Evolutionary conservation across 805 yeast species (phyloP).

Genomic region (Nakazawaea wyomingensis): DNA sequence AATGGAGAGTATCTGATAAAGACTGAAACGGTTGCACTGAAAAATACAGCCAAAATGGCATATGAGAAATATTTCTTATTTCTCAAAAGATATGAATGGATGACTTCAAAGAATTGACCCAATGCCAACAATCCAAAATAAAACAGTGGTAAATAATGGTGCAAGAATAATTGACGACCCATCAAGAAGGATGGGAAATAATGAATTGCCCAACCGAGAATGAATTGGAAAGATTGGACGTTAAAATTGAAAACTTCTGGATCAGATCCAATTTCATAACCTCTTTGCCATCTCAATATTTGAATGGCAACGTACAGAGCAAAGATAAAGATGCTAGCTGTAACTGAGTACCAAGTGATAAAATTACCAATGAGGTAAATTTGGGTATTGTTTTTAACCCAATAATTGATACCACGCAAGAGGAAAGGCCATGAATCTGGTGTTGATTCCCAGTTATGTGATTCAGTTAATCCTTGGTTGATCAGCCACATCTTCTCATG

Average conservation of each 20-base stretch:
- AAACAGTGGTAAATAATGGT: constrained; percentile 45
- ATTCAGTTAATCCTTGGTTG: constrained; percentile 61
- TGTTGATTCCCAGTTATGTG: constrained; percentile 66
- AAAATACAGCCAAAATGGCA: constrained; percentile 40
- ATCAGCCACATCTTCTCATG: constrained; percentile 75
- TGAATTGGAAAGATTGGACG: constrained; percentile 53
- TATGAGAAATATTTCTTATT: constrained; percentile 41
- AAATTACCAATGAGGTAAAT: constrained; percentile 76
- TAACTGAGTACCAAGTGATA: constrained; percentile 70
- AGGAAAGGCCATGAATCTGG: constrained; percentile 76
- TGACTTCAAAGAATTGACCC: constrained; percentile 27
- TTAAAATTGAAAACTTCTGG: constrained; percentile 61
- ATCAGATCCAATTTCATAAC: constrained; percentile 37
- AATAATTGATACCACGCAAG: constrained; percentile 75
- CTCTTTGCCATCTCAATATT: constrained; percentile 59
- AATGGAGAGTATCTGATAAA: constrained; percentile 65
- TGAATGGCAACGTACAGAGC: constrained; percentile 41
- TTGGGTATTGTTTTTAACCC: constrained; percentile 58
- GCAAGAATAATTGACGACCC: constrained; percentile 34
- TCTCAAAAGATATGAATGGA: constrained; percentile 23
- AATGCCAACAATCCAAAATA: constrained; percentile 37
- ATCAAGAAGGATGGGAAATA: constrained; percentile 48
- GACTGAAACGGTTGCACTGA: constrained; percentile 44
- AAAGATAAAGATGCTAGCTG: constrained; percentile 49
- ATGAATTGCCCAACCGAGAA: constrained; percentile 65